Evolutionary conservation across 2,329 filamentous ascomycete genomes (phyloP).

Genomic region (Chaetomium globosum): DNA sequence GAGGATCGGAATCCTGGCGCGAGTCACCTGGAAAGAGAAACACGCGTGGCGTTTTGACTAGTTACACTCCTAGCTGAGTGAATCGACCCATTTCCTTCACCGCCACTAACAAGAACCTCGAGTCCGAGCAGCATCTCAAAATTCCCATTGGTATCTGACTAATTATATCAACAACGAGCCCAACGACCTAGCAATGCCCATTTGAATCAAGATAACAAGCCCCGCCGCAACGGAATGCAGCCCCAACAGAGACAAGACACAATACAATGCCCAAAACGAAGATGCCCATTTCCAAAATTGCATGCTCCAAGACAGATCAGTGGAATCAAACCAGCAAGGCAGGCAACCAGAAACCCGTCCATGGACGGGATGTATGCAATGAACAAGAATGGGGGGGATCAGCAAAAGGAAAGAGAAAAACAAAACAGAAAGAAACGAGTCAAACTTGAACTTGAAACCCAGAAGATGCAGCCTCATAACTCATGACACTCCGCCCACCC

Average conservation of each 20-base stretch:
- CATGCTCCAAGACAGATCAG: neutral
- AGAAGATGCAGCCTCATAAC: constrained; percentile 19
- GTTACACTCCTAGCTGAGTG: too few species aligned
- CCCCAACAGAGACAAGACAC: constrained; percentile 3
- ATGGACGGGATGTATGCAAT: constrained; percentile 4
- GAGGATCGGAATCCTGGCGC: neutral
- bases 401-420: neutral
- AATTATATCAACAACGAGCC: constrained; percentile 4
- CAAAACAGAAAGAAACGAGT: neutral
- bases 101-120: neutral
- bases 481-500: constrained; percentile 6
- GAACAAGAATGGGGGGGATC: neutral
- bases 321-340: neutral
- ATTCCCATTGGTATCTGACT: neutral
- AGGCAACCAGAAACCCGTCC: constrained; percentile 1
- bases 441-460: constrained; percentile 1
- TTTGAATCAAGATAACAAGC: neutral
- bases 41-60: neutral
- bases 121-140: neutral
- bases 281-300: constrained; percentile 17
- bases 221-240: constrained; percentile 9
- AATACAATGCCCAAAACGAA: neutral
- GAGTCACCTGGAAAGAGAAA: neutral
- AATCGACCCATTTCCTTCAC: too few species aligned
- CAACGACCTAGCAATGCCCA: neutral